Conservation (phyloP, 306 rosid genomes). For the Vigna nakashimae region DNA sequence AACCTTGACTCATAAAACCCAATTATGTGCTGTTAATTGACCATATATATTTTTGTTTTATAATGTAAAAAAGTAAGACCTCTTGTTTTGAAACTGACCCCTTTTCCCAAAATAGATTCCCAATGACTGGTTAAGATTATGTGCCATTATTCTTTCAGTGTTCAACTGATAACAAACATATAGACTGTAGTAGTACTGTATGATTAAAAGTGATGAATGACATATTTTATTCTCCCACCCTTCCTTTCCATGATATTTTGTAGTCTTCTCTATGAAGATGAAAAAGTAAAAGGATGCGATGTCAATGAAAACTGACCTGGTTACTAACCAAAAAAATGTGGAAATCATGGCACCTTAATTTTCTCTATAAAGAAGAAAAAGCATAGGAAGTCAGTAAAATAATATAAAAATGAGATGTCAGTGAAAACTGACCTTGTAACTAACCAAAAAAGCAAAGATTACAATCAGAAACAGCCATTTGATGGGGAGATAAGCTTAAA, state of each 20-base stretch:
- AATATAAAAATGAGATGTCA: slow-evolving; percentile 6
- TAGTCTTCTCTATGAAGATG: slow-evolving; percentile 23
- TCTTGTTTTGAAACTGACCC: slow-evolving; percentile 40
- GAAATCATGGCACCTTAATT: slow-evolving; percentile 12
- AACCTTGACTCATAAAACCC: slow-evolving; percentile 14
- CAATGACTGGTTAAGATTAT: slow-evolving; percentile 40
- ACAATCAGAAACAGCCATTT: slow-evolving; percentile 10
- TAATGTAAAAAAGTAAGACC: slow-evolving; percentile 17
- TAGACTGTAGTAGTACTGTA: slow-evolving; percentile 39
- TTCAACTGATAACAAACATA: slow-evolving; percentile 47
- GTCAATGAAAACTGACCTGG: slow-evolving; percentile 37
- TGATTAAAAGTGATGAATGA: slow-evolving; percentile 38
- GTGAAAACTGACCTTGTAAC: slow-evolving; percentile 36
- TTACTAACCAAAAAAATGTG: slow-evolving; percentile 18
- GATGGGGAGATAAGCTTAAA: slow-evolving; percentile 34
- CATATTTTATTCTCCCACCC: slow-evolving; percentile 32
- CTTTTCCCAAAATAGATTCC: slow-evolving; percentile 48
- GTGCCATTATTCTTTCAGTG: slow-evolving; percentile 44
- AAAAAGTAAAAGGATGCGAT: slow-evolving; percentile 26
- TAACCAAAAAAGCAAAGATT: neutral
- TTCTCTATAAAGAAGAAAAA: slow-evolving; percentile 37
- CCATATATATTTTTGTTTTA: slow-evolving; percentile 14
- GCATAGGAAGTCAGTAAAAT: slow-evolving; percentile 34
- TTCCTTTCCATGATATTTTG: slow-evolving; percentile 11
- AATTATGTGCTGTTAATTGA: slow-evolving; percentile 29